Evolutionary conservation across 192 early-diverging fungal genomes (phyloP), one percentile per base, ranked within the genome.

Genomic region (Umbelopsis sp.): DNA sequence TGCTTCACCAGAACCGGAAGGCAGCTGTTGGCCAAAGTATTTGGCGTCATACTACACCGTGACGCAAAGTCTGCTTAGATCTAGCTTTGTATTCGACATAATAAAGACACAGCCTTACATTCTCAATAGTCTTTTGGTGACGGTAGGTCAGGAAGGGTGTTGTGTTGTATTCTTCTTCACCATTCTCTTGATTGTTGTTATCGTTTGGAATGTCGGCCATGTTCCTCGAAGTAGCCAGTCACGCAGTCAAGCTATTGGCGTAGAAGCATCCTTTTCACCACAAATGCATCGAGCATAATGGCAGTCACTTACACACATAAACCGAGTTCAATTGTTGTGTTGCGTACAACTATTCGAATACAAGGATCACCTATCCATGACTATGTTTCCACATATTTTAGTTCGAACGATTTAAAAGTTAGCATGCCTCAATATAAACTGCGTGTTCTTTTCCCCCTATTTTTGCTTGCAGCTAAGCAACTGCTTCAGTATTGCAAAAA

Each of bases 11-110:
- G 35, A 49, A 35, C 23, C 25, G n/a, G n/a, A n/a, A n/a, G n/a
- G n/a, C 49, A 52, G 16, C 13, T 69, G 68, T 8, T 69, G 68
- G 49, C 68, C 68, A 33, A 69, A 69, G 27, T 51, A 52, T 16
- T 49, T 69, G 20, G 68, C 3, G 49, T 69, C 68, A 30, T 69
- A 22, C 68, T 69, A 53, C 4, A 50, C 21, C 2, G 46, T 13
- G 11, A 50, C 46, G 46, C n/a, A 22, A 22, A 25, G 23, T 20
- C 27, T 10, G 21, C 6, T 22, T 65, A 20, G n/a, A 20, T 41
- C 37, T 30, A 10, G 37, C 37, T 41, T 9, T 9, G 10, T 9
- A 49, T 33, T 6, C 6, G 22, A 15, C 45, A 21, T 3, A 16
- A 18, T 41, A 22, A 3, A 4, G 16, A 16, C 16, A 18, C 20